Evolutionary conservation across 768 basidiomycete species (phyloP).

Genomic region (Rhizopogon rudus): DNA sequence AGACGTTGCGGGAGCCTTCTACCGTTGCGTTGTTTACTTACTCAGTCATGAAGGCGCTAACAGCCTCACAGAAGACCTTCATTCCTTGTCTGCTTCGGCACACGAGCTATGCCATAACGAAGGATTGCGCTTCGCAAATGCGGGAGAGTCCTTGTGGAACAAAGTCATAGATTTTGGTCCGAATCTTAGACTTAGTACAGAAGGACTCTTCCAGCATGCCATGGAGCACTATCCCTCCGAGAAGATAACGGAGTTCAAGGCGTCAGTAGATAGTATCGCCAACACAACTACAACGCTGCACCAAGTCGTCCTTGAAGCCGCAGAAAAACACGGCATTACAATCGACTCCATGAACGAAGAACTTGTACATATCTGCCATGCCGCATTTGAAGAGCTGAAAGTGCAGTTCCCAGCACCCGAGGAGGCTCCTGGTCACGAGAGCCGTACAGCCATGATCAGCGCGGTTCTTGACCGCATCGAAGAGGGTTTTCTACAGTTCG

Average conservation of each 20-base stretch:
- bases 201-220: neutral
- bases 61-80: neutral
- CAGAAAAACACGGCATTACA: neutral
- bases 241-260: neutral
- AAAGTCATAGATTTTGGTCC: neutral
- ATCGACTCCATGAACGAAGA: slow-evolving; percentile 14
- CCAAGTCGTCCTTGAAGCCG: neutral
- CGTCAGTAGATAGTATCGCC: neutral
- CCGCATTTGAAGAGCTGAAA: slow-evolving; percentile 20
- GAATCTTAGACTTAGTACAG: neutral
- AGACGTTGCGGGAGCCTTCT: neutral
- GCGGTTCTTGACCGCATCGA: slow-evolving; percentile 21
- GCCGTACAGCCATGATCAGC: slow-evolving; percentile 16
- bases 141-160: neutral
- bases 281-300: neutral
- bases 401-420: slow-evolving; percentile 25
- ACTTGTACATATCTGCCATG: slow-evolving; percentile 8
- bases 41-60: neutral
- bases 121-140: neutral
- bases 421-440: slow-evolving; percentile 24
- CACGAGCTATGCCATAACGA: neutral
- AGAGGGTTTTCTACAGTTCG: slow-evolving; percentile 19
- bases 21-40: neutral
- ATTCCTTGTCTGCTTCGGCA: neutral
- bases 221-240: neutral